Evolutionary conservation across 176 grass and related monocot species (phyloP), one percentile per base, ranked within the genome.

Genomic region (Oryza coarctata): DNA sequence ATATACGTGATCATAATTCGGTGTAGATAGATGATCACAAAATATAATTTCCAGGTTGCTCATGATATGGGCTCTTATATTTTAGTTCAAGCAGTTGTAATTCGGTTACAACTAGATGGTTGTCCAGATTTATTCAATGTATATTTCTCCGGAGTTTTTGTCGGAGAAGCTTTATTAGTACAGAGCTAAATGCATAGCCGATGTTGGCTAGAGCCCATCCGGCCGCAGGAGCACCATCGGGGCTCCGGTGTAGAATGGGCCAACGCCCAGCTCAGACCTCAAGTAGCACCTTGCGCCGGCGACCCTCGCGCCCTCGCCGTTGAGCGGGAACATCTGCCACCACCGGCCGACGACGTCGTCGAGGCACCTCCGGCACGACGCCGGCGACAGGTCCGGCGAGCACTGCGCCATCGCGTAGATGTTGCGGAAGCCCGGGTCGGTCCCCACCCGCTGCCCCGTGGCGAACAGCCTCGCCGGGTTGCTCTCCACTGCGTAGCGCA

Each of bases 371-470:
- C 11, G 55, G 80, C 80, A 82, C 20, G 6, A 18, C 27, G 7
- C 28, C 69, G 55, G 69, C 12, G 69, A 26, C 26, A 31, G 17
- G 52, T 82, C 68, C 35, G 50, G 50, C 36, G 18, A 9, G 55
- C 80, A 82, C 80, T 82, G 80, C 4, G 80, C 80, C 80, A 63
- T 1, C 2, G 57, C 14, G 38, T 73, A 82, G 2, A 82, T 9
- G 13, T 18, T 43, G 6, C 9, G 18, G 68, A 62, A 23, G 7
- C 22, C 68, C 18, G 11, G 36, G 20, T 71, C 35, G 49, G 3
- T 10, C n/a, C 8, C 78, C 5, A 3, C 32, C 36, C 28, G 12
- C 0, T 81, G 9, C n/a, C 66, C 47, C 9, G 32, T 79, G 0
- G 62, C 62, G 4, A 79, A 79, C 76, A 63, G 62, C 62, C 25